A percentile compares a stretch with the other conserved stretches of the same genome.
These are phyloP conservation scores for Cercospora citrullina DNA, from an alignment of 2,329 filamentous ascomycete species.

Conservation along the genomic window DNA sequence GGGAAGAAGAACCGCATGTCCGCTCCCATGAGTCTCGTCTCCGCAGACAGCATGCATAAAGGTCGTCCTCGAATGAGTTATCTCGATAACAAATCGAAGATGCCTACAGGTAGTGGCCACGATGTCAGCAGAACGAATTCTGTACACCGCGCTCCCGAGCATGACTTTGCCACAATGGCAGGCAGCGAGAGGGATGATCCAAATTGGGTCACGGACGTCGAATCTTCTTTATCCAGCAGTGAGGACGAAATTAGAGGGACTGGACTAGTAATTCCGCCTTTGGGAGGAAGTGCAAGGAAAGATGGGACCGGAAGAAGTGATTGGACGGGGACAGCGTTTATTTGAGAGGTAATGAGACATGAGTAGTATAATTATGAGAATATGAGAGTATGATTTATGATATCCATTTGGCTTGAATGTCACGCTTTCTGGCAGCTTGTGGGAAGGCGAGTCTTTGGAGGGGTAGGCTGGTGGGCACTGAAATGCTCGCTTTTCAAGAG, in stretches of 20 bases:
- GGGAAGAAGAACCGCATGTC: constrained; percentile 24
- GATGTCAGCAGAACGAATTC: constrained; percentile 16
- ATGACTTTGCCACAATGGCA: constrained; percentile 22
- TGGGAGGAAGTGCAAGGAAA: constrained; percentile 11
- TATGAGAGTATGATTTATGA: constrained; percentile 1
- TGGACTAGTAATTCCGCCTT: constrained; percentile 21
- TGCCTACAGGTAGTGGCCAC: constrained; percentile 12
- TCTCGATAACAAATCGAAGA: constrained; percentile 27
- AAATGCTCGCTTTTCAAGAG: not conserved
- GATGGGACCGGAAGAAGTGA: constrained; percentile 25
- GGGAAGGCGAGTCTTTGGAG: not conserved
- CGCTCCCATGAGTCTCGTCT: constrained; percentile 33
- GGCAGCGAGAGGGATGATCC: constrained; percentile 24
- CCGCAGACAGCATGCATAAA: constrained; percentile 35
- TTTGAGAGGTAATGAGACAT: constrained; percentile 17
- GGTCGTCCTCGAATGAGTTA: constrained; percentile 25
- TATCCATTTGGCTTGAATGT: not conserved
- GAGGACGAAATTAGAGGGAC: constrained; percentile 23
- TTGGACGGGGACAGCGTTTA: constrained; percentile 30
- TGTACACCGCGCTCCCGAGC: constrained; percentile 34
- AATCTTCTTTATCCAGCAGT: constrained; percentile 5
- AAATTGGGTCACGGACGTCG: constrained; percentile 23
- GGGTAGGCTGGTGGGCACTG: not conserved
- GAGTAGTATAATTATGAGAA: not conserved
- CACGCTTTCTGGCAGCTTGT: not conserved